Percentiles rank a stretch among this genome's conserved stretches.
These are phyloP conservation scores for Metarhizium robertsii DNA, from an alignment of 2,329 filamentous ascomycete genomes.

Conservation along the genomic window DNA sequence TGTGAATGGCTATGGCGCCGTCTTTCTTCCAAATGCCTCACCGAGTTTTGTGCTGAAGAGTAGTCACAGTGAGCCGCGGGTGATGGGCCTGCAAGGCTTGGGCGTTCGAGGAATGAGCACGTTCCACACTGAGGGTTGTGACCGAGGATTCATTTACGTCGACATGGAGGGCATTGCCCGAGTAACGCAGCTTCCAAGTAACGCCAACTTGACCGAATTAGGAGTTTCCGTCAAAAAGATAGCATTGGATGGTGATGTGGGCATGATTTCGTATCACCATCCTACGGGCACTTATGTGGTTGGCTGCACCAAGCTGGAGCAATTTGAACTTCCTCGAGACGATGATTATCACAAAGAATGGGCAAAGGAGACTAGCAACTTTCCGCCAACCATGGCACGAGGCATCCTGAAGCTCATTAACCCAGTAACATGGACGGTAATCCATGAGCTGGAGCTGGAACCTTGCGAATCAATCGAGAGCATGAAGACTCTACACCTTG, in stretches of 20 bases:
- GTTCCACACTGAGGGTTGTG: constrained; percentile 69
- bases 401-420: constrained; percentile 72
- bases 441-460: constrained; percentile 68
- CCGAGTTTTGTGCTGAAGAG: constrained; percentile 79
- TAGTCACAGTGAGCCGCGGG: constrained; percentile 63
- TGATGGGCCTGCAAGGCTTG: constrained; percentile 62
- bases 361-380: constrained; percentile 56
- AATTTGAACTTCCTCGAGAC: constrained; percentile 79
- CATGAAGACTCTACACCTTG: constrained; percentile 74
- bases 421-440: constrained; percentile 65
- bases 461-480: constrained; percentile 69
- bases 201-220: constrained; percentile 62
- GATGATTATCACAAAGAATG: constrained; percentile 78
- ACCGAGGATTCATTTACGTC: constrained; percentile 75
- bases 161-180: constrained; percentile 64
- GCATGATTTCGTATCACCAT: constrained; percentile 67
- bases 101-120: constrained; percentile 62
- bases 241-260: constrained; percentile 58
- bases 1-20: constrained; percentile 67
- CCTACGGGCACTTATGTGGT: constrained; percentile 67
- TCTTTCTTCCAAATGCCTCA: constrained; percentile 74
- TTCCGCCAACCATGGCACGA: constrained; percentile 60
- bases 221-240: constrained; percentile 69
- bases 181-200: constrained; percentile 60
- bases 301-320: constrained; percentile 56